Conservation (phyloP, 2,329 filamentous ascomycete genomes). For the Ceratocystis ficicola region DNA sequence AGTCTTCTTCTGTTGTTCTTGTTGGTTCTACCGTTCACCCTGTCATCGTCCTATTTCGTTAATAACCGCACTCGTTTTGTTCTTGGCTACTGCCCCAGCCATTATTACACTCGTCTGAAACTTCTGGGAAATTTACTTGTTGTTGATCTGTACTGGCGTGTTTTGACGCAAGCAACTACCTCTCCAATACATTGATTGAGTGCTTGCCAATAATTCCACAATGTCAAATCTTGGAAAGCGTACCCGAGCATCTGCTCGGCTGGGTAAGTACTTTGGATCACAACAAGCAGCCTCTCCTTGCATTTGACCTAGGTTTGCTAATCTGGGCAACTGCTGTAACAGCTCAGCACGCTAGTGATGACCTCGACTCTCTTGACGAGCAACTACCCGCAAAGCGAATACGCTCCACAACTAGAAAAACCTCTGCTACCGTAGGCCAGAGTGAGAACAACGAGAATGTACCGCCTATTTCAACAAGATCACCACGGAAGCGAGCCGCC, state of each 20-base stretch:
- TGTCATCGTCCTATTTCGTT: neutral
- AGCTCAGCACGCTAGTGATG: neutral
- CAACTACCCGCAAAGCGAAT: conserved; percentile 16
- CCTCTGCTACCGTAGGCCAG: neutral
- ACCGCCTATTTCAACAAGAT: conserved; percentile 1
- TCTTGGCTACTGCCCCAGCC: neutral
- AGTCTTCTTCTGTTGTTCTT: neutral
- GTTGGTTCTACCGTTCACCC: neutral
- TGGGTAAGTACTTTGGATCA: conserved; percentile 17
- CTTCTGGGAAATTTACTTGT: neutral
- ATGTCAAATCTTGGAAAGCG: conserved; percentile 22
- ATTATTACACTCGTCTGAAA: conserved; percentile 13
- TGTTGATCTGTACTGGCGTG: neutral
- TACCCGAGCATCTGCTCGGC: conserved; percentile 19
- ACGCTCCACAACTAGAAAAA: neutral
- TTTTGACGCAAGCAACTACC: conserved; percentile 2
- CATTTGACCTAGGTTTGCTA: neutral
- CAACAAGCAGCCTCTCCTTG: neutral
- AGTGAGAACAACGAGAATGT: conserved; percentile 18
- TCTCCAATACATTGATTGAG: conserved; percentile 1
- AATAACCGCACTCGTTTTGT: neutral
- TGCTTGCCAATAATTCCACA: neutral
- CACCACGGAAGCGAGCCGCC: conserved; percentile 12
- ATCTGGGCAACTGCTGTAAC: conserved; percentile 5
- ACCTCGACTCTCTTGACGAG: conserved; percentile 9